Percentiles rank a stretch among this genome's conserved stretches.
phyloP scores from a whole-genome alignment of 306 rosid species.

The Parietaria judaica region DNA sequence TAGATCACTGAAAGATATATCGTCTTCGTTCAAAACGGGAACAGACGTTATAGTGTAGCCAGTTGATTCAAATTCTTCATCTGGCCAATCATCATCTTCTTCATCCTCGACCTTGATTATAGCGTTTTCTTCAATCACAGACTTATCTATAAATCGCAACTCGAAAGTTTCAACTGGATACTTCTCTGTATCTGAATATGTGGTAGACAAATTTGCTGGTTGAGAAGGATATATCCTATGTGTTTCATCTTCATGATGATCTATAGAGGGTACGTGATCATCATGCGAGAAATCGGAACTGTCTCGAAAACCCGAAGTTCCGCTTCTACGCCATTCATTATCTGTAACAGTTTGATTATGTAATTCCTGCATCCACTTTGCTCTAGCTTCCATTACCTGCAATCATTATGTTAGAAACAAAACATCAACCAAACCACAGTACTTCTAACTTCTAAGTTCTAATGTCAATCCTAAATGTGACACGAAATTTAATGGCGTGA shows the following conservation, averaged over 20 bases:
- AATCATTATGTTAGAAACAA: constrained; percentile 21
- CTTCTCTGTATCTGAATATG: constrained; percentile 42
- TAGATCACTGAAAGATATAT: constrained; percentile 91
- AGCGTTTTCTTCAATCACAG: constrained; percentile 49
- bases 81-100: constrained; percentile 74
- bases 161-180: constrained; percentile 43
- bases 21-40: constrained; percentile 56
- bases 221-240: constrained; percentile 25
- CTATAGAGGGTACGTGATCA: constrained; percentile 29
- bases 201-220: constrained; percentile 28
- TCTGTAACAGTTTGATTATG: constrained; percentile 57
- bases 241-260: constrained; percentile 38
- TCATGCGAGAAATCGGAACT: constrained; percentile 28
- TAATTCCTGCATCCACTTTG: constrained; percentile 92
- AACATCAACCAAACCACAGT: background rate
- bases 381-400: constrained; percentile 80
- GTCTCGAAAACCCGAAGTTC: constrained; percentile 34
- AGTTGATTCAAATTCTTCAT: constrained; percentile 63
- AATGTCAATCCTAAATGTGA: constrained; percentile 2
- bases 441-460: background rate
- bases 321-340: constrained; percentile 41
- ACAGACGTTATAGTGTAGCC: constrained; percentile 28
- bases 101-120: constrained; percentile 41
- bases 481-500: background rate
- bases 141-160: constrained; percentile 42